Conservation (phyloP, 2,329 filamentous ascomycete species). For the Dryadomyces quercivorus region DNA sequence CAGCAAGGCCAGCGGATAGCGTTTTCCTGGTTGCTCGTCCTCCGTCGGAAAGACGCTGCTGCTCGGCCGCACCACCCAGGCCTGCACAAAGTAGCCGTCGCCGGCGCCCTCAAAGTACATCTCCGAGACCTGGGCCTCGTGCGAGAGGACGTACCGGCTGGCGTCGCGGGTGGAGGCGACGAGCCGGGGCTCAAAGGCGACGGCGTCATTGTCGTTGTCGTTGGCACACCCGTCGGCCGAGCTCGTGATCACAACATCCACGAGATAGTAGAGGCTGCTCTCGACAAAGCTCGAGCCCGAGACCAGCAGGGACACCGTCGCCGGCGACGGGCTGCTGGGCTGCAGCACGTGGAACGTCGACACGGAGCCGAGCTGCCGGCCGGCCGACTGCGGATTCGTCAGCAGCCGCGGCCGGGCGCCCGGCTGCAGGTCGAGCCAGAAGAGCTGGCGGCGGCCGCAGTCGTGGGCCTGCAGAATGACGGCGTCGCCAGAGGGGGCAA, state of each 20-base stretch:
- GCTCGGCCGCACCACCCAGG: slow-evolving; percentile 26
- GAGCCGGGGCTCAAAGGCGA: slow-evolving; percentile 12
- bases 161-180: slow-evolving; percentile 21
- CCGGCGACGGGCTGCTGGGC: not conserved
- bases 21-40: slow-evolving; percentile 3
- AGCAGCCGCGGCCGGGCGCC: slow-evolving; percentile 16
- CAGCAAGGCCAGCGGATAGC: slow-evolving; percentile 25
- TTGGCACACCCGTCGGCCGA: not conserved
- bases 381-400: not conserved
- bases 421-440: slow-evolving; percentile 20
- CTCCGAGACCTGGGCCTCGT: slow-evolving; percentile 23
- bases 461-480: slow-evolving; percentile 22
- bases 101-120: slow-evolving; percentile 27
- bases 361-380: slow-evolving; percentile 15
- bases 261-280: slow-evolving; percentile 24
- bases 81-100: slow-evolving; percentile 21
- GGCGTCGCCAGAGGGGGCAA: slow-evolving; percentile 19
- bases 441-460: slow-evolving; percentile 21
- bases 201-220: not conserved
- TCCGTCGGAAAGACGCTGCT: slow-evolving; percentile 21
- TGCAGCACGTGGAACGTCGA: slow-evolving; percentile 12
- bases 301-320: slow-evolving; percentile 18
- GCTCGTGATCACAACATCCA: slow-evolving; percentile 11
- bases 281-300: slow-evolving; percentile 26
- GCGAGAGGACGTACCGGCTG: slow-evolving; percentile 20